A percentile compares a stretch with the other conserved stretches of the same genome.
phyloP scores from a whole-genome alignment of 108 stramenopile species.

The Parmales sp. region DNA sequence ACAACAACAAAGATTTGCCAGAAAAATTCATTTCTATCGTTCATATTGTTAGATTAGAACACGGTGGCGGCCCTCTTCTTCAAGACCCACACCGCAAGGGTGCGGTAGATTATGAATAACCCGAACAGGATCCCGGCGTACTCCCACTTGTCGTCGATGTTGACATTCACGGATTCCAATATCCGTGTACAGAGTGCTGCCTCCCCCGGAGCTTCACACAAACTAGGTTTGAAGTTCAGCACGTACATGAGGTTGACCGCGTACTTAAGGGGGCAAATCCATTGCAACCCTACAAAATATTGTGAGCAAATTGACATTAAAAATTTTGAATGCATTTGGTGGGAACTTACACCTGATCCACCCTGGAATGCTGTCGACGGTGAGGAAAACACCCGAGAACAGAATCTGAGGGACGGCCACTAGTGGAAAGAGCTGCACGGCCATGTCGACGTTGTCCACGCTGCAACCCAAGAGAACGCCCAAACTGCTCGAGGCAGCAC shows the following conservation, averaged over 20 bases:
- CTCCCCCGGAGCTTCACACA: conserved; percentile 1
- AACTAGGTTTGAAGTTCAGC: not conserved
- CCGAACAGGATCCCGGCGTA: conserved; percentile 51
- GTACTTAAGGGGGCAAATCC: conserved; percentile 56
- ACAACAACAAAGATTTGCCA: no score
- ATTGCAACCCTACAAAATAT: conserved; percentile 49
- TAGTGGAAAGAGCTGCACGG: conserved; percentile 51
- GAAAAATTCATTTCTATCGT: no score
- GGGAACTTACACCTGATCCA: conserved; percentile 27
- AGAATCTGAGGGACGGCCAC: conserved; percentile 73
- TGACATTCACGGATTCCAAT: conserved; percentile 26
- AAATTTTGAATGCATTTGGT: not conserved
- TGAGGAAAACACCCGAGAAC: conserved; percentile 68
- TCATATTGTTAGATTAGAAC: not conserved
- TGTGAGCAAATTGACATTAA: not conserved
- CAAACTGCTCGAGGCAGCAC: conserved; percentile 13
- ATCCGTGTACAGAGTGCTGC: conserved; percentile 39
- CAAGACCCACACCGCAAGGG: conserved; percentile 42
- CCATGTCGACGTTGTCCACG: conserved; percentile 49
- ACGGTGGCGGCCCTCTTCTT: conserved; percentile 57
- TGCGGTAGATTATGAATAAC: conserved; percentile 45
- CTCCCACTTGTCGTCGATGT: conserved; percentile 24
- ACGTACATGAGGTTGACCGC: conserved; percentile 32
- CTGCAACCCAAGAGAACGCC: conserved; percentile 49
- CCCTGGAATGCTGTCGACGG: conserved; percentile 23